These are phyloP conservation scores for Xerocomus spinulosus DNA, from an alignment of 768 basidiomycete genomes.

Conservation along the genomic window DNA sequence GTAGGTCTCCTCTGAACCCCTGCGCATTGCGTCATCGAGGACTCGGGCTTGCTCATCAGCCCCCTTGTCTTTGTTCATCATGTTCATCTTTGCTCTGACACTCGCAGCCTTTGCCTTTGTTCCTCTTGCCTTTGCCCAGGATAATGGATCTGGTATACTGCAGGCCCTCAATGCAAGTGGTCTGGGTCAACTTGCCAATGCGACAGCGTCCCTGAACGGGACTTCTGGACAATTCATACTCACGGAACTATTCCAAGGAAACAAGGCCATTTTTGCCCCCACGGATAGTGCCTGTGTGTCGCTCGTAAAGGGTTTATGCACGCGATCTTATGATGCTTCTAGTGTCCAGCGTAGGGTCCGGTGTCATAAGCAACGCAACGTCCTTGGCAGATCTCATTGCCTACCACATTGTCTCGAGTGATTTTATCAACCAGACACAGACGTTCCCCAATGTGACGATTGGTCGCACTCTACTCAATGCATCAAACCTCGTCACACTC, in stretches of 20 bases:
- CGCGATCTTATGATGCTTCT: conserved; percentile 1
- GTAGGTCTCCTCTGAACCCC: too few relatives aligned
- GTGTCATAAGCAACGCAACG: conserved; percentile 29
- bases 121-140: conserved; percentile 30
- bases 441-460: conserved; percentile 56
- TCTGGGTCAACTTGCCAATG: conserved; percentile 39
- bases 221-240: conserved; percentile 46
- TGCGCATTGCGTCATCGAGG: conserved; percentile 31
- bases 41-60: background rate
- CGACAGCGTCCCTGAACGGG: conserved; percentile 39
- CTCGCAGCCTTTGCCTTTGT: conserved; percentile 21
- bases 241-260: conserved; percentile 37
- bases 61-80: conserved; percentile 4
- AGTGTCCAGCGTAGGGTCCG: conserved; percentile 4
- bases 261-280: conserved; percentile 55
- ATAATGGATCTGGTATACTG: conserved; percentile 32
- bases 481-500: conserved; percentile 43
- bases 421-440: conserved; percentile 41
- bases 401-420: conserved; percentile 55
- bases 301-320: background rate
- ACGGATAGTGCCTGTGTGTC: conserved; percentile 51
- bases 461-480: conserved; percentile 58
- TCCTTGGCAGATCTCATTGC: conserved; percentile 45
- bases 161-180: conserved; percentile 37
- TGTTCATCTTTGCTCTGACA: conserved; percentile 11